A percentile compares a stretch with the other conserved stretches of the same genome.
Evolutionary conservation across 1,284 basidiomycete genomes (phyloP).

Genomic region (Cryptococcus neoformans): DNA sequence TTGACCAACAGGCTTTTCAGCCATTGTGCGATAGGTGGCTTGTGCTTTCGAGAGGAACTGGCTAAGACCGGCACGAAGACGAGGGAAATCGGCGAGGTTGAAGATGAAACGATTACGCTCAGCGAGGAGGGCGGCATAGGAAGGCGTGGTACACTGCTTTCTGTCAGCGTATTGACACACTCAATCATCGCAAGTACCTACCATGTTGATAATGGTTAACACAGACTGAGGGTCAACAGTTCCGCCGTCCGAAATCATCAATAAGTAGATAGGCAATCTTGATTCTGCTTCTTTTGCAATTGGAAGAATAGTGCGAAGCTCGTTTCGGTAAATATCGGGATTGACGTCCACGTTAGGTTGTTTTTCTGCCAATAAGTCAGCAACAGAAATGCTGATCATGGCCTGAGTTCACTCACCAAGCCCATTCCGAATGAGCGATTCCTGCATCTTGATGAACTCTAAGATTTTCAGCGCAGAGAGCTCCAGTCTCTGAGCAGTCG

Average conservation of each 20-base stretch:
- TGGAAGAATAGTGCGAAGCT: constrained; percentile 5
- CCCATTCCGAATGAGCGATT: constrained; percentile 1
- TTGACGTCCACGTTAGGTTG: constrained; percentile 5
- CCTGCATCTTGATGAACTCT: constrained; percentile 11
- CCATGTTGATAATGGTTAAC: neutral
- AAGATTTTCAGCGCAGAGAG: constrained; percentile 5
- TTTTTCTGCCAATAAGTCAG: constrained; percentile 5
- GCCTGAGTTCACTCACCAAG: constrained; percentile 5
- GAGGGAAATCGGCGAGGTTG: neutral
- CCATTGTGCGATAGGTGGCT: constrained; percentile 4
- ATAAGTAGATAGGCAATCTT: constrained; percentile 11
- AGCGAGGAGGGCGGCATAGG: constrained; percentile 15
- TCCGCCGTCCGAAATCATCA: constrained; percentile 13
- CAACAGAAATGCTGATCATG: neutral
- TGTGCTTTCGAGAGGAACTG: constrained; percentile 11
- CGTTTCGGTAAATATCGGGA: constrained; percentile 6
- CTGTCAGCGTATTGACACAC: neutral
- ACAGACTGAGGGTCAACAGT: neutral
- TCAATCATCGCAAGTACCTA: neutral
- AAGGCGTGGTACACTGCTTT: constrained; percentile 22
- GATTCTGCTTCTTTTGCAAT: constrained; percentile 12
- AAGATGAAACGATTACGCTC: constrained; percentile 19
- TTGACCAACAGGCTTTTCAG: constrained; percentile 8
- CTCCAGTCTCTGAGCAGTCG: neutral
- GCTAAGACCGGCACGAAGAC: constrained; percentile 5